Base-by-base conservation (phyloP, 805 yeast genomes). In the Lachancea thermotolerans region DNA sequence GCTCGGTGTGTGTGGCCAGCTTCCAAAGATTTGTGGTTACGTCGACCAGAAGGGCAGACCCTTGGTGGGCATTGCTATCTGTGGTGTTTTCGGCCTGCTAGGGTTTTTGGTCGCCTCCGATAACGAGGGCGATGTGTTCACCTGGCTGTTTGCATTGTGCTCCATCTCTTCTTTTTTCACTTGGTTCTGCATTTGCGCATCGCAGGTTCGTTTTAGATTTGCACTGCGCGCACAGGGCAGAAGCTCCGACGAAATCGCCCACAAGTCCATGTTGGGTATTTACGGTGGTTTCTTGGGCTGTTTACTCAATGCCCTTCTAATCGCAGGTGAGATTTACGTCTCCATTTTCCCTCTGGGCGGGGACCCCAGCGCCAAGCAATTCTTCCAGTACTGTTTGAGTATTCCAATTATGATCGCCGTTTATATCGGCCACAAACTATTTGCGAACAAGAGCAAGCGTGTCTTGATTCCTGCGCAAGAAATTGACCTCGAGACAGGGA, bases 141-240 rank as follows among this genome's bases (percentile, higher is more conserved):
- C 71, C 52, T 85, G 93, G 93, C 65, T 85, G 64, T 69, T 82
- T 56, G 84, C 90, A n/a, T 64, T 85, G 30, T 80, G 88, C 35
- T 90, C 90, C 49, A 69, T 85, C 51, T 79, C 89, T 0, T 79
- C 89, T n/a, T 70, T 85, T 48, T 78, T 83, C 65, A 81, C 86
- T 31, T 85, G 95, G 95, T 82, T 81, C 42, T 76, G 87, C 6
- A 79, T 85, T 51, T 79, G 83, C 58, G 65, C 75, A 35, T 77
- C 82, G 37, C 90, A 82, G 58, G 66, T 85, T 42, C 71, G 90
- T 54, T 83, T 82, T 67, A 79, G 86, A 57, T 53, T 70, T 45
- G 84, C 82, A 8, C 46, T 72, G 51, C 59, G 59, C n/a, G 66
- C 55, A 9, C 82, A 79, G 62, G 82, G 82, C 33, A 71, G 82